Evolutionary conservation across 2,329 filamentous ascomycete genomes (phyloP).

Genomic region (Xylaria sp.): DNA sequence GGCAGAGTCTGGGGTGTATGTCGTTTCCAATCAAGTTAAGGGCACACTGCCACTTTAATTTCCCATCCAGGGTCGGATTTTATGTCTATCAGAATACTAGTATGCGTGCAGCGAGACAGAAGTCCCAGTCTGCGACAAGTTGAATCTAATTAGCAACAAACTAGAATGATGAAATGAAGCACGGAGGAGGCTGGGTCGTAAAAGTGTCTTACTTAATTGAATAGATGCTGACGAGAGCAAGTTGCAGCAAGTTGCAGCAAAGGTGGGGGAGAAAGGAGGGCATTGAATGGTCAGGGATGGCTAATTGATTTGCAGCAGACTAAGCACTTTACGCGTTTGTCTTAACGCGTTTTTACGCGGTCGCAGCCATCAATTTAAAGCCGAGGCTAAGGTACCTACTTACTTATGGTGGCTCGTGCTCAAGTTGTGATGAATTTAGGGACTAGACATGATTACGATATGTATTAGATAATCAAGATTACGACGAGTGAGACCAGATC

Average conservation of each 20-base stretch:
- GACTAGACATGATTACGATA: neutral
- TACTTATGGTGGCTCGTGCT: conserved; percentile 18
- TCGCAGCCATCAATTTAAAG: neutral
- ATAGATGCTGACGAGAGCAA: conserved; percentile 13
- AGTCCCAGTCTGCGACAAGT: neutral
- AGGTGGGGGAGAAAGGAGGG: neutral
- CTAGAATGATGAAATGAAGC: conserved; percentile 29
- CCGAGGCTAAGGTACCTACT: conserved; percentile 11
- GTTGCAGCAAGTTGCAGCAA: neutral
- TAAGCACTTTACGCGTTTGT: conserved; percentile 22
- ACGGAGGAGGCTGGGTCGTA: conserved; percentile 22
- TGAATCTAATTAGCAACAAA: conserved; percentile 16
- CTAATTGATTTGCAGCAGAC: conserved; percentile 11
- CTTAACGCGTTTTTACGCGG: conserved; percentile 38
- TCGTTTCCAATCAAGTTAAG: conserved; percentile 7
- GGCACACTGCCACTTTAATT: conserved; percentile 28
- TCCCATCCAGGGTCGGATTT: conserved; percentile 20
- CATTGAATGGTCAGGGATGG: conserved; percentile 2
- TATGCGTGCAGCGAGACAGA: conserved; percentile 10
- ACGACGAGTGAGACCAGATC: neutral
- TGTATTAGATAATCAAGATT: neutral
- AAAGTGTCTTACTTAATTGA: neutral
- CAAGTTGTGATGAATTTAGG: neutral
- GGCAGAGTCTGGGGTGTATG: no score
- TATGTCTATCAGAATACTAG: neutral